Evolutionary conservation across 169 alveolate species (phyloP), one percentile per base, ranked within the genome.

Genomic region (Eimeria brunetti): DNA sequence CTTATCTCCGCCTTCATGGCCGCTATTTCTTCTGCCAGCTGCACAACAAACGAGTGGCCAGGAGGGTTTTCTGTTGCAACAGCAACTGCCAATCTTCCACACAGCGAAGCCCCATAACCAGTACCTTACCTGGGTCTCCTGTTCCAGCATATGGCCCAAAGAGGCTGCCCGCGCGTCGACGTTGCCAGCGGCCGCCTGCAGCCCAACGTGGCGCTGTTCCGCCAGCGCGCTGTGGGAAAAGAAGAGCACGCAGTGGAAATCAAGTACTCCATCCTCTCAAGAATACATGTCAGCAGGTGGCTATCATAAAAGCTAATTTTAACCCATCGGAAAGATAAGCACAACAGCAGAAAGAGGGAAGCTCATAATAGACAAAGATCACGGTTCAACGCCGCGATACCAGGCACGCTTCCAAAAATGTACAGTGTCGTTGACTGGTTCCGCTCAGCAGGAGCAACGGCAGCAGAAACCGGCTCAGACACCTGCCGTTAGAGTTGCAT

Each of bases 191-290:
- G 92, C 92, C 24, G 83, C 33, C 83, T 86, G 92, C 83, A 86
- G 92, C 51, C 81, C 92, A 24, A 86, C 78, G 64, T 86, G 92
- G 49, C 92, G 92, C 36, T 86, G 62, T 22, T 86, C 92, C 67
- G 92, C 92, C 92, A 86, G 51, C 11, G 83, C 78, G n/a, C 92
- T 86, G 76, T 75, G 88, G 14, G 46, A 7, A 69, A 38, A 73
- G 88, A n/a, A 49, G 24, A 9, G 46, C 46, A 49, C 2, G 67
- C 69, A 80, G 88, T 30, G 44, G 27, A 46, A 80, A 33, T 12
- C 1, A 46, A 12, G 27, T 2, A n/a, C 30, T 7, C 33, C 46
- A 67, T 12, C 27, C 27, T 46, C 27, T 30, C 78, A 67, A 67
- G 6, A 1, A 46, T 2, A 12, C 30, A 33, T 67, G 78, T 14